Evolutionary conservation across 1,284 basidiomycete species (phyloP).

Genomic region (Ceratobasidium sp.): DNA sequence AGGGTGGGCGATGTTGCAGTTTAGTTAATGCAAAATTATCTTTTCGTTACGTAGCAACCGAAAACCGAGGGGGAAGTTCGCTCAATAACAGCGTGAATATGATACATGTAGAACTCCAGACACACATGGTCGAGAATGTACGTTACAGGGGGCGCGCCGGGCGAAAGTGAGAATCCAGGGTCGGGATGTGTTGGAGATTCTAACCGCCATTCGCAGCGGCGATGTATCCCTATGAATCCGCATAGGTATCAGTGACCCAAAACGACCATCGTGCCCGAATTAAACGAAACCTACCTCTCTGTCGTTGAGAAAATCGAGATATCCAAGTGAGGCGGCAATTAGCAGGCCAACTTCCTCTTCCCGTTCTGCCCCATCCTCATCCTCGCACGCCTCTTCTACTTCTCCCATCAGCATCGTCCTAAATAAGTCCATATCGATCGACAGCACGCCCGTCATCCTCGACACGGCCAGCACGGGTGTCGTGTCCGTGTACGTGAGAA

Average conservation of each 20-base stretch:
- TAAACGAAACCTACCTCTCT: conserved; percentile 17
- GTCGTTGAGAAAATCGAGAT: conserved; percentile 29
- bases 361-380: background rate
- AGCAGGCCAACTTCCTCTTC: conserved; percentile 15
- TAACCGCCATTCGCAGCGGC: conserved; percentile 32
- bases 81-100: background rate
- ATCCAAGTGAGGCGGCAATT: conserved; percentile 17
- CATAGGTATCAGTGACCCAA: background rate
- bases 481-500: conserved; percentile 26
- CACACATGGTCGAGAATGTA: background rate
- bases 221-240: conserved; percentile 18
- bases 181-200: background rate
- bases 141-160: background rate
- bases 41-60: background rate
- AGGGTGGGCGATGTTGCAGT: no score
- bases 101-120: background rate
- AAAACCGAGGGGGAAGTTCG: background rate
- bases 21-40: no score
- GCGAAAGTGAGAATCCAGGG: background rate
- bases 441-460: conserved; percentile 28
- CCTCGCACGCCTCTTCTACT: background rate
- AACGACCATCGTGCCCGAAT: background rate
- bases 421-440: background rate
- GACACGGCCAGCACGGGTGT: conserved; percentile 34
- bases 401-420: background rate